Evolutionary conservation across 108 stramenopile species (phyloP).

Genomic region (Heterococcus sp.): DNA sequence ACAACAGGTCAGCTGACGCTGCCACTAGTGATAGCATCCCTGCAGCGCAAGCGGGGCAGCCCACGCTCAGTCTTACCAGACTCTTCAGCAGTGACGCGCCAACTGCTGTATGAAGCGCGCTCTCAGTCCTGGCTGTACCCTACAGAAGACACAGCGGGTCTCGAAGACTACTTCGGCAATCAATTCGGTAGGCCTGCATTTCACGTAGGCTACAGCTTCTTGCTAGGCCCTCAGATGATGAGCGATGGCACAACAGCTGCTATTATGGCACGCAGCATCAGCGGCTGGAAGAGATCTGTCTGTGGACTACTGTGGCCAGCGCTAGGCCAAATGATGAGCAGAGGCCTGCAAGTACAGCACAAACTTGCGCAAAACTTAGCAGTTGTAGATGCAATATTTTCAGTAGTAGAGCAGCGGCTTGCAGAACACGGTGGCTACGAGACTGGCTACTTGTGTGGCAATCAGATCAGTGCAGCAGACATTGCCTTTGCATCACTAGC

Average conservation of each 20-base stretch:
- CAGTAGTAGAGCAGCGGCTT: conserved; percentile 3
- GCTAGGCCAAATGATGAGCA: not conserved
- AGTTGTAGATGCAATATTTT: not conserved
- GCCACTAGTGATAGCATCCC: not conserved
- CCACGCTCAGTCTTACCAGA: not conserved
- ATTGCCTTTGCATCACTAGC: conserved; percentile 16
- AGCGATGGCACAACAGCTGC: not conserved
- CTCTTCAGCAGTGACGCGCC: not conserved
- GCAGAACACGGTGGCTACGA: not conserved
- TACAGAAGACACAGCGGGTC: not conserved
- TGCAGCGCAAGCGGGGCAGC: too few relatives aligned
- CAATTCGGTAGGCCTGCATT: not conserved
- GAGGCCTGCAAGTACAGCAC: not conserved
- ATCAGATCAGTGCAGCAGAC: conserved; percentile 13
- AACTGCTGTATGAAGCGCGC: not conserved
- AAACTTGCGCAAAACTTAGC: not conserved
- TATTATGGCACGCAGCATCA: not conserved
- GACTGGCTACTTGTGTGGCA: conserved; percentile 18
- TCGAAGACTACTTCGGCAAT: not conserved
- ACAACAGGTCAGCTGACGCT: too few relatives aligned
- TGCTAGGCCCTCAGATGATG: not conserved
- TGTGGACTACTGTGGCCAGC: not conserved
- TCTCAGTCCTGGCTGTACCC: not conserved
- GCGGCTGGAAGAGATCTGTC: not conserved
- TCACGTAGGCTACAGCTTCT: not conserved